phyloP scores from a whole-genome alignment of 495 filamentous ascomycete genomes.

The Talaromyces stipitatus region DNA sequence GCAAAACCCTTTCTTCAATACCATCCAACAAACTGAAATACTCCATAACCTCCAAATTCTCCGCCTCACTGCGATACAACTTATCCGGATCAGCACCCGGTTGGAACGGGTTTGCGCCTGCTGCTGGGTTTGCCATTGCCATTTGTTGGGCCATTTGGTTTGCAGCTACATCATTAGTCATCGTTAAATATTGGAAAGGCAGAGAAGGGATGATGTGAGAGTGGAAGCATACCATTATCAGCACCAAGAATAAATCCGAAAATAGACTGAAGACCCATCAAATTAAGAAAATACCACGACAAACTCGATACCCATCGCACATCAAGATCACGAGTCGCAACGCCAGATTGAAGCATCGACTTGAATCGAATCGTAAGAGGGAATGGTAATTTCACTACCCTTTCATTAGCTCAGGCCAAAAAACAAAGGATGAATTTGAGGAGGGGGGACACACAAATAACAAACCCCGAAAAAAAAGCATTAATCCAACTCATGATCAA shows the following conservation, averaged over 20 bases:
- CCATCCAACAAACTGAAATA: slow-evolving; percentile 84
- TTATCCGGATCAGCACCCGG: slow-evolving; percentile 95
- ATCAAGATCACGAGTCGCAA: slow-evolving; percentile 91
- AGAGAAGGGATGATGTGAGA: background rate
- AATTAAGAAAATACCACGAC: slow-evolving; percentile 96
- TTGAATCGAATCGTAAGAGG: slow-evolving; percentile 97
- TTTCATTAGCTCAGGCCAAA: background rate
- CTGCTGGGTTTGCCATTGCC: slow-evolving; percentile 67
- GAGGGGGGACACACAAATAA: slow-evolving; percentile 64
- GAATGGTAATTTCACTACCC: slow-evolving; percentile 91
- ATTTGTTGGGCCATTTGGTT: slow-evolving; percentile 94
- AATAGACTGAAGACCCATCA: slow-evolving; percentile 94
- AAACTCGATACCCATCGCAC: slow-evolving; percentile 96
- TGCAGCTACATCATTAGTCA: slow-evolving; percentile 51
- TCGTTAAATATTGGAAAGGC: background rate
- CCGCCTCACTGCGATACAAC: slow-evolving; percentile 80
- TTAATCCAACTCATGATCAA: slow-evolving; percentile 99
- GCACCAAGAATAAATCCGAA: slow-evolving; percentile 95
- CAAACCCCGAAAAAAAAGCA: slow-evolving; percentile 95
- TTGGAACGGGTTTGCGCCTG: slow-evolving; percentile 68
- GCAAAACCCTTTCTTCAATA: slow-evolving; percentile 75
- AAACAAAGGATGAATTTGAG: background rate
- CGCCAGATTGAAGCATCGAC: slow-evolving; percentile 95
- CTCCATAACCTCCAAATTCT: slow-evolving; percentile 91
- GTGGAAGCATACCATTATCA: slow-evolving; percentile 68